Evolutionary conservation across 352 stramenopile genomes (phyloP).

Genomic region (Globisporangium ultimum): DNA sequence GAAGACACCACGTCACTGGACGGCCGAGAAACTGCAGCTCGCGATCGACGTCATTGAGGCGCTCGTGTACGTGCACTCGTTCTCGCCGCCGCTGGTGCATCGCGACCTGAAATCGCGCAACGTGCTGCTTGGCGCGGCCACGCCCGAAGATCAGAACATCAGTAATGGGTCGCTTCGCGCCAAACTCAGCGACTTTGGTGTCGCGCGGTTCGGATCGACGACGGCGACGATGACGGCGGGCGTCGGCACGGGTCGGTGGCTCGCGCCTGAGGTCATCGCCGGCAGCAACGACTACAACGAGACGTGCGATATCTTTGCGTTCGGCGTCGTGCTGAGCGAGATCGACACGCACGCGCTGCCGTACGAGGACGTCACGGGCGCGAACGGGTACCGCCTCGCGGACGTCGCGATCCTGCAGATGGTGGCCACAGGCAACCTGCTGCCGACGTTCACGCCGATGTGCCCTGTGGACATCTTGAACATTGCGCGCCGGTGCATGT

Average conservation of each 20-base stretch:
- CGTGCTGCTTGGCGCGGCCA: conserved; percentile 21
- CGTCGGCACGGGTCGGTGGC: conserved; percentile 47
- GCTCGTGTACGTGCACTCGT: conserved; percentile 68
- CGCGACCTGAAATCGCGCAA: too few relatives aligned
- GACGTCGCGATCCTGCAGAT: conserved; percentile 53
- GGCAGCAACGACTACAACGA: conserved; percentile 48
- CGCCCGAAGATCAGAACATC: too few relatives aligned
- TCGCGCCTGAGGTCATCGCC: conserved; percentile 48
- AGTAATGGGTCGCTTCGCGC: conserved; percentile 12
- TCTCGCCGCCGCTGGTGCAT: conserved; percentile 51
- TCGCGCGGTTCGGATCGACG: conserved; percentile 32
- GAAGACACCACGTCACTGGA: conserved; percentile 27
- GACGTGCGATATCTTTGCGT: conserved; percentile 43
- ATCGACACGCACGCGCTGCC: conserved; percentile 58
- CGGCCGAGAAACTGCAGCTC: conserved; percentile 45
- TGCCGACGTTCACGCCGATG: conserved; percentile 32
- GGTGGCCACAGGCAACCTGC: conserved; percentile 37
- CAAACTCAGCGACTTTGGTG: conserved; percentile 50
- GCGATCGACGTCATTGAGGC: conserved; percentile 56
- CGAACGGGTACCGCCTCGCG: conserved; percentile 26
- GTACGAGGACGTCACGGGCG: conserved; percentile 33
- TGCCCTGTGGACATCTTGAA: conserved; percentile 38
- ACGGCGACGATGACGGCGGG: conserved; percentile 48
- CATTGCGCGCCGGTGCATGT: conserved; percentile 39
- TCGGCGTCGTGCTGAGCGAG: conserved; percentile 55